Evolutionary conservation across 2,329 filamentous ascomycete genomes (phyloP).

Genomic region (Aspergillus fructus): DNA sequence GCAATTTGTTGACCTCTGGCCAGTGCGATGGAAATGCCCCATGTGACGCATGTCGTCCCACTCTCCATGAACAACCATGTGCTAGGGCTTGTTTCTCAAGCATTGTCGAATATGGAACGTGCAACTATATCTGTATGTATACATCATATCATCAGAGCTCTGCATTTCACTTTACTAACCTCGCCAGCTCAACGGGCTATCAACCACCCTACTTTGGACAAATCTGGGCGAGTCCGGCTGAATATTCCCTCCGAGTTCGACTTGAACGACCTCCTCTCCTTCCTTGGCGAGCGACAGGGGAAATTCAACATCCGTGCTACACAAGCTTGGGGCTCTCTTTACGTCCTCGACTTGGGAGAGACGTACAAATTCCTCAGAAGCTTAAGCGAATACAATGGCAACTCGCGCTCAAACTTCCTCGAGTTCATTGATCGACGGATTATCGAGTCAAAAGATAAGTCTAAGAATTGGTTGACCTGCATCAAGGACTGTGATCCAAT

Average conservation of each 20-base stretch:
- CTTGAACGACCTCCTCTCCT: constrained; percentile 37
- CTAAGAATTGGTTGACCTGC: constrained; percentile 45
- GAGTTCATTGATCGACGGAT: constrained; percentile 48
- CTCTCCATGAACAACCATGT: constrained; percentile 45
- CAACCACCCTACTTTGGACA: constrained; percentile 41
- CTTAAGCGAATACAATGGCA: constrained; percentile 39
- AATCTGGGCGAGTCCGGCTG: constrained; percentile 36
- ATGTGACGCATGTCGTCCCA: constrained; percentile 43
- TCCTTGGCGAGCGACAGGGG: constrained; percentile 39
- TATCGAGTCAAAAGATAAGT: constrained; percentile 45
- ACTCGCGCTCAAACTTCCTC: constrained; percentile 39
- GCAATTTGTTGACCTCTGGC: constrained; percentile 11
- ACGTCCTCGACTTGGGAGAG: constrained; percentile 43
- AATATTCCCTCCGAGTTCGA: constrained; percentile 43
- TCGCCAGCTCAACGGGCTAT: constrained; percentile 42
- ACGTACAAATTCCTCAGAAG: constrained; percentile 42
- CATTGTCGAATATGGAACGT: constrained; percentile 46
- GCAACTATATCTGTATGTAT: constrained; percentile 46
- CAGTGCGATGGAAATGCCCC: constrained; percentile 45
- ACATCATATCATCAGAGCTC: neutral
- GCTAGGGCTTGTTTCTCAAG: constrained; percentile 45
- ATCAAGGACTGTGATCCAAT: constrained; percentile 42
- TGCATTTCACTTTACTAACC: constrained; percentile 22
- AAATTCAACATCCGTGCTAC: constrained; percentile 46
- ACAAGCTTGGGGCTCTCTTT: constrained; percentile 43